Base-by-base conservation (phyloP, 2,329 filamentous ascomycete genomes). In the Mycogone perniciosa region DNA sequence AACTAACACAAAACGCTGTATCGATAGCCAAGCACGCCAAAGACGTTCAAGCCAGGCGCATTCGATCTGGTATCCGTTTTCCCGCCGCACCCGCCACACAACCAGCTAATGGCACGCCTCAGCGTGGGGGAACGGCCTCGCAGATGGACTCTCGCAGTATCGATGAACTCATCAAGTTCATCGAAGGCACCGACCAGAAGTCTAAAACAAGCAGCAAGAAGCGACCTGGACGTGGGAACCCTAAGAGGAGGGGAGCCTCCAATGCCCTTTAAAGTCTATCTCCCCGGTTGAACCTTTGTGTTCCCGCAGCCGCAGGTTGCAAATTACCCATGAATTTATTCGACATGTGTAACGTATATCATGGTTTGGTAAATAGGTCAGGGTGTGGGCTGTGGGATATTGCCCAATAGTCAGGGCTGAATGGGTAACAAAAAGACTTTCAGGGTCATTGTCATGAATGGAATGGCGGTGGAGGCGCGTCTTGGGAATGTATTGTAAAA, bases 1-100 rank as follows among this genome's bases (percentile, higher is more conserved):
- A 96, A 70, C 81, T 99, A 53, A 97, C 92, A 0, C 88, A 95
- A 69, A 96, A 95, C 62, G 93, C 93, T 41, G 93, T 99, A 38
- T 87, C 84, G 33, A 90, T 97, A 59, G 92, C 91, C 46, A 96
- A 95, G 75, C 90, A 95, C 63, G 87, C 89, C 54, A 95, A 96
- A 73, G 88, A 93, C 57, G 77, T 88, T 35, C 85, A 93, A 69
- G 83, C 84, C 44, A 83, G 86, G 50, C 81, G 87, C 54, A 76
- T 91, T 40, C 82, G 85, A 54, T 79, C 86, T 7, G 80, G 79
- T 43, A 85, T 91, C 58, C 79, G 82, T 50, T 82, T 92, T 62
- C 83, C 81, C 26, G 59, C 63, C 4, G 60, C 61, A 10, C 54
- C 63, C 9, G 56, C 65, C 2, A 59, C 62, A 44, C 62, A 48